Evolutionary conservation across 108 stramenopile genomes (phyloP).

Genomic region (Cyclotella sp.): DNA sequence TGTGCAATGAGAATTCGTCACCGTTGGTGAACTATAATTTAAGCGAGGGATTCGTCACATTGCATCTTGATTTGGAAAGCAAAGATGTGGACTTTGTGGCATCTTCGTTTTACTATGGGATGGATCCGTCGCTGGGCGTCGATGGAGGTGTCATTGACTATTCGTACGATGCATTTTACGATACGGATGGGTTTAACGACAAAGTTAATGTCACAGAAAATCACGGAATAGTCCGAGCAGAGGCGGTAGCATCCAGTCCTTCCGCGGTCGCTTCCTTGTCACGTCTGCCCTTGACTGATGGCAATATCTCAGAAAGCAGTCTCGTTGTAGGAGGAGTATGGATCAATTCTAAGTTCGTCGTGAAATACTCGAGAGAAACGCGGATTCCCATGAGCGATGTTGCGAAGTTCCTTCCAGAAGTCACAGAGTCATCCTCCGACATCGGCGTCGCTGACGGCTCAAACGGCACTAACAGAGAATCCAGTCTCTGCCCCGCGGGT

Average conservation of each 20-base stretch:
- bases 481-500: slow-evolving; percentile 19
- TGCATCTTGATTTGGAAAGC: not conserved
- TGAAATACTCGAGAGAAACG: slow-evolving; percentile 18
- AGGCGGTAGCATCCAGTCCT: not conserved
- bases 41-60: not conserved
- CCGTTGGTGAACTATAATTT: slow-evolving; percentile 14
- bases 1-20: slow-evolving; percentile 10
- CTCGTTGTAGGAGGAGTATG: slow-evolving; percentile 25
- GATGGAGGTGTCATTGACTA: not conserved
- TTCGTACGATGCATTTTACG: slow-evolving; percentile 21
- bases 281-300: not conserved
- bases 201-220: not conserved
- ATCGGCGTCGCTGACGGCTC: not conserved
- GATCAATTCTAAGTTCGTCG: slow-evolving; percentile 18
- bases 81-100: not conserved
- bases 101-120: slow-evolving; percentile 21
- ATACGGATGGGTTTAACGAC: slow-evolving; percentile 12
- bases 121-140: not conserved
- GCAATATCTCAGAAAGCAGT: not conserved
- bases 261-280: not conserved
- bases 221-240: slow-evolving; percentile 28
- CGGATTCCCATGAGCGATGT: slow-evolving; percentile 6
- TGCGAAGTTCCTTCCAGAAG: not conserved
- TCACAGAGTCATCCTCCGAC: not conserved
- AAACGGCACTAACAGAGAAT: not conserved